A percentile compares a stretch with the other conserved stretches of the same genome.
Evolutionary conservation across 2,329 filamentous ascomycete genomes (phyloP).

Genomic region (Cercospora citrullina): DNA sequence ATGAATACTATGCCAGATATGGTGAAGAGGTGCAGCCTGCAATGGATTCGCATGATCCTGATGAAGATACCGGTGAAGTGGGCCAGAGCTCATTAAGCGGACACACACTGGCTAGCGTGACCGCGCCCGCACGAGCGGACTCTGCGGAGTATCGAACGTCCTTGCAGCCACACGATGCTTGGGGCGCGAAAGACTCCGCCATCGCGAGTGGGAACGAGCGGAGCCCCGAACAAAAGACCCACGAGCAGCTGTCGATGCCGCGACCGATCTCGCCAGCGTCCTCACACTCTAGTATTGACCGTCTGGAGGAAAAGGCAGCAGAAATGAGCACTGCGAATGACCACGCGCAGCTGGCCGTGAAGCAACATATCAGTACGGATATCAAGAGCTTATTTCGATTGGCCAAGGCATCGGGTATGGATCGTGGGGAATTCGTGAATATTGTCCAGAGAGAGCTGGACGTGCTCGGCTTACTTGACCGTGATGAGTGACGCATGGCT

Average conservation of each 20-base stretch:
- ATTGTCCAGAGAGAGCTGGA: conserved; percentile 72
- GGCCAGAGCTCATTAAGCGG: conserved; percentile 57
- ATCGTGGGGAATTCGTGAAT: conserved; percentile 71
- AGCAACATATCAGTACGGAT: conserved; percentile 75
- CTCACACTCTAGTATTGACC: conserved; percentile 55
- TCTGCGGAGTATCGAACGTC: conserved; percentile 25
- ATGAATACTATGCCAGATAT: conserved; percentile 75
- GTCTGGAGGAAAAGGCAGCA: conserved; percentile 50
- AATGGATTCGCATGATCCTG: conserved; percentile 78
- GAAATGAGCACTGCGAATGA: conserved; percentile 42
- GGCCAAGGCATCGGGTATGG: conserved; percentile 69
- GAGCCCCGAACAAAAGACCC: conserved; percentile 16
- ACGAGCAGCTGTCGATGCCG: conserved; percentile 41
- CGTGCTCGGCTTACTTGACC: conserved; percentile 67
- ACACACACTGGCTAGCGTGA: conserved; percentile 44
- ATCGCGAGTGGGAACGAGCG: conserved; percentile 19
- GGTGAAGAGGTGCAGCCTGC: conserved; percentile 73
- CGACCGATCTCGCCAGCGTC: conserved; percentile 50
- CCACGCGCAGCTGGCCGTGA: conserved; percentile 70
- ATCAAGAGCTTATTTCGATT: conserved; percentile 75
- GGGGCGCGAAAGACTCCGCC: conserved; percentile 25
- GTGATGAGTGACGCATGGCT: conserved; percentile 45
- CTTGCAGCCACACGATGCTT: conserved; percentile 24
- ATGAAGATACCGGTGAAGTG: conserved; percentile 59
- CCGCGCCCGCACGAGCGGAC: conserved; percentile 11